These are phyloP conservation scores for Lippia alba DNA, from an alignment of 305 asterid species.

Conservation along the genomic window DNA sequence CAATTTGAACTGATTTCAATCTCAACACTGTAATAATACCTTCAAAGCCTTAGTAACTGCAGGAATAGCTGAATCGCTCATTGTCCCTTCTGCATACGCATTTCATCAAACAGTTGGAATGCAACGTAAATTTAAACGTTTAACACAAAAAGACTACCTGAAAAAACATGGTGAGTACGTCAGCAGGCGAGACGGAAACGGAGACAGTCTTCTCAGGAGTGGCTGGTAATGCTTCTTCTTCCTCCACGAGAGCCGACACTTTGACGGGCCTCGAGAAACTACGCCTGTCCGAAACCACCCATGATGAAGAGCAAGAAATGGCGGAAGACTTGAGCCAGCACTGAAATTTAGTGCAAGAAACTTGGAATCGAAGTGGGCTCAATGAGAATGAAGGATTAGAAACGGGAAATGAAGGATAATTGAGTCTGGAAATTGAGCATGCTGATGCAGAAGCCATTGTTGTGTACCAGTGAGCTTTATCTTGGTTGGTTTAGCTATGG, in stretches of 20 bases:
- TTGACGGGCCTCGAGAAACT: constrained; percentile 21
- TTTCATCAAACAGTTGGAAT: constrained; percentile 39
- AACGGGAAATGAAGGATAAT: constrained; percentile 13
- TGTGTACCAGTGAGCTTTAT: not conserved
- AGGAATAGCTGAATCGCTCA: constrained; percentile 69
- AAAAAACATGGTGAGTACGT: constrained; percentile 82
- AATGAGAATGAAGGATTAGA: not conserved
- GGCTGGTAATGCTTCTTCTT: constrained; percentile 35
- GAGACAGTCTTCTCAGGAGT: constrained; percentile 63
- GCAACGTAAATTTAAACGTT: not conserved
- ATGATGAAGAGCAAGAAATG: constrained; percentile 31
- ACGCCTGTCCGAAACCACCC: constrained; percentile 1
- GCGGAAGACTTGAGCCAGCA: constrained; percentile 23
- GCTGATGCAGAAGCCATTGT: constrained; percentile 42
- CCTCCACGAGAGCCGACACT: constrained; percentile 47
- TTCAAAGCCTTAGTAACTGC: constrained; percentile 70
- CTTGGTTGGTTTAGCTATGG: not conserved
- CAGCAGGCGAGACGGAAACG: constrained; percentile 81
- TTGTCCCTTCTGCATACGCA: constrained; percentile 86
- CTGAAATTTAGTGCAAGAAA: constrained; percentile 1
- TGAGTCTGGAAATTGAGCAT: constrained; percentile 34
- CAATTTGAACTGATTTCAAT: not conserved
- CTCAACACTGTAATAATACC: constrained; percentile 47
- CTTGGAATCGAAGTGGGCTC: constrained; percentile 21
- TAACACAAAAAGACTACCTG: constrained; percentile 47